Percentiles rank a stretch among this genome's conserved stretches.
Evolutionary conservation across 2,329 filamentous ascomycete genomes (phyloP).

Genomic region (Penicillium sumatraense): DNA sequence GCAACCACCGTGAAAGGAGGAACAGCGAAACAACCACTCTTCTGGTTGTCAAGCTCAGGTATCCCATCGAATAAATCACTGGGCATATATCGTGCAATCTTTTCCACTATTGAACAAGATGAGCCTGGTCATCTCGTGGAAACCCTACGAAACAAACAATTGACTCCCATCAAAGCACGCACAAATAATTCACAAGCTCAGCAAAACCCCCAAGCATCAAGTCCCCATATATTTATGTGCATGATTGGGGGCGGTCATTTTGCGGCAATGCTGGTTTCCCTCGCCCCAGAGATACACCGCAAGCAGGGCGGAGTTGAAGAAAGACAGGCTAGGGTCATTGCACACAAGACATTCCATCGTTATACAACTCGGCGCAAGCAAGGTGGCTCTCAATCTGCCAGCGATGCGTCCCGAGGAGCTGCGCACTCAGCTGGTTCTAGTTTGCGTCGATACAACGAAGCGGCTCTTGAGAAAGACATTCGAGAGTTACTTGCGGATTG

Average conservation of each 20-base stretch:
- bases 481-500: conserved; percentile 79
- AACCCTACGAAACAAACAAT: conserved; percentile 75
- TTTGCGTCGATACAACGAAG: conserved; percentile 91
- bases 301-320: conserved; percentile 73
- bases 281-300: conserved; percentile 78
- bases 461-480: conserved; percentile 86
- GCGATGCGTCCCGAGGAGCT: conserved; percentile 89
- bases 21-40: conserved; percentile 71
- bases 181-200: conserved; percentile 41
- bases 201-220: conserved; percentile 54
- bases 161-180: conserved; percentile 62
- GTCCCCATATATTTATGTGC: conserved; percentile 90
- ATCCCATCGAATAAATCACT: conserved; percentile 80
- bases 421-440: conserved; percentile 93
- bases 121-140: conserved; percentile 67
- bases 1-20: conserved; percentile 54
- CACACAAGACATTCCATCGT: conserved; percentile 96
- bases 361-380: conserved; percentile 97
- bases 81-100: conserved; percentile 82
- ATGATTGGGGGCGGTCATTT: conserved; percentile 99
- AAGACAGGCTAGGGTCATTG: conserved; percentile 82
- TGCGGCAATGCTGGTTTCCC: conserved; percentile 90
- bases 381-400: conserved; percentile 91
- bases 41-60: conserved; percentile 82
- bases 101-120: conserved; percentile 73